These are phyloP conservation scores for Onygenales sp. DNA, from an alignment of 2,329 filamentous ascomycete genomes.

Conservation along the genomic window DNA sequence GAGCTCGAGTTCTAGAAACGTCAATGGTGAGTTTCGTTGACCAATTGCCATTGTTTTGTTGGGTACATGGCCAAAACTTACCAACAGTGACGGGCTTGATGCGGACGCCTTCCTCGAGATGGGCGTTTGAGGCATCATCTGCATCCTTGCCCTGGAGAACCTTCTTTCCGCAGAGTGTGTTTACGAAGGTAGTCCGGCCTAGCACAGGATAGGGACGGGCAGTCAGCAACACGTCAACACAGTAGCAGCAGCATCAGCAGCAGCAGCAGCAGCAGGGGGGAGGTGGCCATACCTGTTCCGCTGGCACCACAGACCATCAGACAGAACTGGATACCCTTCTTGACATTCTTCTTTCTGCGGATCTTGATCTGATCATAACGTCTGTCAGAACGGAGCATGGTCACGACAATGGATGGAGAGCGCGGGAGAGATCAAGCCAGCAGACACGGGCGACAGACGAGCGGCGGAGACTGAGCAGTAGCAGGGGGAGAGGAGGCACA, in stretches of 20 bases:
- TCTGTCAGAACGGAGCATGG: constrained; percentile 7
- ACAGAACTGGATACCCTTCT: constrained; percentile 99
- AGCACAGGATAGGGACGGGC: constrained; percentile 8
- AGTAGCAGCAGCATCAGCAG: constrained; percentile 1
- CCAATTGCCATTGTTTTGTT: constrained; percentile 7
- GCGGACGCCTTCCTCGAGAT: constrained; percentile 92
- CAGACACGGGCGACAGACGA: background rate
- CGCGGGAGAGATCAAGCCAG: background rate
- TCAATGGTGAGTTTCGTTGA: constrained; percentile 21
- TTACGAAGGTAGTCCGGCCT: constrained; percentile 98
- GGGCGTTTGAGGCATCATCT: constrained; percentile 79
- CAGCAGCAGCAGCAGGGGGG: constrained; percentile 10
- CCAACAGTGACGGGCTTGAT: constrained; percentile 98
- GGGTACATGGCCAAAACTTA: constrained; percentile 42
- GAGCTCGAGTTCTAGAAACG: constrained; percentile 67
- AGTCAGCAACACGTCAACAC: constrained; percentile 11
- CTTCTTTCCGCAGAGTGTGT: constrained; percentile 93
- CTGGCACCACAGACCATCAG: constrained; percentile 99
- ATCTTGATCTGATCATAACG: constrained; percentile 66
- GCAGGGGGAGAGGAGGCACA: constrained; percentile 13
- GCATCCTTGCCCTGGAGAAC: constrained; percentile 87
- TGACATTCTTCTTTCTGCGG: constrained; percentile 99
- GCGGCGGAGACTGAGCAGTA: background rate
- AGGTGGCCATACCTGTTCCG: constrained; percentile 66
- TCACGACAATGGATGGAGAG: background rate